A percentile compares a stretch with the other conserved stretches of the same genome.
Evolutionary conservation across 768 basidiomycete genomes (phyloP).

Genomic region (Boletales sp.): DNA sequence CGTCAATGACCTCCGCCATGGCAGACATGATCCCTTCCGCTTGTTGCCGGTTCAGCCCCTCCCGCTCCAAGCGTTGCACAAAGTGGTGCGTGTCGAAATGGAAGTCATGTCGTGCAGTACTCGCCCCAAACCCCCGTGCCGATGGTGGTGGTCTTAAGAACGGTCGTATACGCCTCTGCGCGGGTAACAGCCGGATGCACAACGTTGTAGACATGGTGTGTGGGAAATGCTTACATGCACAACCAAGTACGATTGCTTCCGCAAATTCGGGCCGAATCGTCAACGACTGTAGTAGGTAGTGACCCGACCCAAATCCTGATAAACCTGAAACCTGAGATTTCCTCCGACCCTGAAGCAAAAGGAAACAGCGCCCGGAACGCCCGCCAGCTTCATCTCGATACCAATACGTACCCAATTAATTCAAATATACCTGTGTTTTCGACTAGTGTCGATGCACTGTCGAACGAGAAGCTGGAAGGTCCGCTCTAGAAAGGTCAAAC

Average conservation of each 20-base stretch:
- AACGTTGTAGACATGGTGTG: conserved; percentile 15
- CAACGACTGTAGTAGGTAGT: no score
- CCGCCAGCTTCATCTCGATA: no score
- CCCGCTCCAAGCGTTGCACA: conserved; percentile 83
- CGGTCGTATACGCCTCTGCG: conserved; percentile 1
- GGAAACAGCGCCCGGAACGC: no score
- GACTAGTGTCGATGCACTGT: no score
- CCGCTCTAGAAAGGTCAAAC: no score
- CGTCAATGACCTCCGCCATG: conserved; percentile 96
- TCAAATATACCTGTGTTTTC: no score
- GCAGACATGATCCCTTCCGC: conserved; percentile 97
- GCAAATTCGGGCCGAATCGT: no score
- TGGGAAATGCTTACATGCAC: conserved; percentile 14
- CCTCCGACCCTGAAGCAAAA: no score
- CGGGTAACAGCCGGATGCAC: conserved; percentile 8
- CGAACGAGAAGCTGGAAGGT: no score
- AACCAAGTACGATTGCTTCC: background rate
- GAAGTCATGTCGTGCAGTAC: conserved; percentile 42
- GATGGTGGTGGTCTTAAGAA: background rate
- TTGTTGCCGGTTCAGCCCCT: conserved; percentile 86
- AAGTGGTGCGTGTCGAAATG: conserved; percentile 97
- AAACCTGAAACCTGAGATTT: no score
- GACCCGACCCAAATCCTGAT: no score
- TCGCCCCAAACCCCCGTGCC: conserved; percentile 28
- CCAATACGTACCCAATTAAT: no score